Evolutionary conservation across 306 rosid species (phyloP).

Genomic region (Sicyos baderoa): DNA sequence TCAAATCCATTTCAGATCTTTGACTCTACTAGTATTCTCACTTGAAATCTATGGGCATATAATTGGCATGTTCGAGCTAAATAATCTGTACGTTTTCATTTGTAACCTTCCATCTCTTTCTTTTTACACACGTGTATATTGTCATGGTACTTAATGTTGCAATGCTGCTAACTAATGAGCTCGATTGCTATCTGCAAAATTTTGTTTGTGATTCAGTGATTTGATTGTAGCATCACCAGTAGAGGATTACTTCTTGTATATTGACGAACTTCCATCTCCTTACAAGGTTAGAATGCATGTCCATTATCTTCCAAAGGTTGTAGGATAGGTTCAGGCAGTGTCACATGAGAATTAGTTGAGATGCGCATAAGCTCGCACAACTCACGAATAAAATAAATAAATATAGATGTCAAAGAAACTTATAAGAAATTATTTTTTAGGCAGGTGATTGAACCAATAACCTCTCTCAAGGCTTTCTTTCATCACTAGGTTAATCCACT

Average conservation of each 20-base stretch:
- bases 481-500: no score
- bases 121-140: not conserved
- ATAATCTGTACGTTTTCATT: conserved; percentile 63
- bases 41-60: conserved; percentile 84
- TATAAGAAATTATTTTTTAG: no score
- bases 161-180: not conserved
- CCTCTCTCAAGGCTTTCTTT: no score
- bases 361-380: no score
- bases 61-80: conserved; percentile 96
- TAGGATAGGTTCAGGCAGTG: no score
- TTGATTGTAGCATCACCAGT: conserved; percentile 91
- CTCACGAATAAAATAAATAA: no score
- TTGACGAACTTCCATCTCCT: conserved; percentile 55
- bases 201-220: conserved; percentile 49
- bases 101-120: not conserved
- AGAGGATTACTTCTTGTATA: conserved; percentile 84
- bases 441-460: no score
- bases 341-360: no score
- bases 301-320: no score
- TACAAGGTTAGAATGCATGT: conserved; percentile 48
- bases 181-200: not conserved
- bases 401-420: no score
- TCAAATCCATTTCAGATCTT: conserved; percentile 32
- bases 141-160: not conserved
- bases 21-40: conserved; percentile 72